Percentiles rank a stretch among this genome's conserved stretches.
phyloP scores from a whole-genome alignment of 768 basidiomycete species.

The Tylopilus sp. region DNA sequence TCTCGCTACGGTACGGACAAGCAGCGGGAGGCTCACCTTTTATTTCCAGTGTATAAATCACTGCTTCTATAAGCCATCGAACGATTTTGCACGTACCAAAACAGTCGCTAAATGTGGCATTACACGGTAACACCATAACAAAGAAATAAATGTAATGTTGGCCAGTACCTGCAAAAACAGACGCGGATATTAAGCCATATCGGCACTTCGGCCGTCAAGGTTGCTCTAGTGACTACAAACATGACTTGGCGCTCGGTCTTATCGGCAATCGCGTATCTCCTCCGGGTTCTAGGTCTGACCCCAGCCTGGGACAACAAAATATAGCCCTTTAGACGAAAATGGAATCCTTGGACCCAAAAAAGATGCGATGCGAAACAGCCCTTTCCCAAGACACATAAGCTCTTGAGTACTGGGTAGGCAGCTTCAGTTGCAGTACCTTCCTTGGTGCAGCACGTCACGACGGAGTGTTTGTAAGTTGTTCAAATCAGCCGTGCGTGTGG shows the following conservation, averaged over 20 bases:
- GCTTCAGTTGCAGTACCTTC: too few relatives aligned
- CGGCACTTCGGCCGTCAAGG: background rate
- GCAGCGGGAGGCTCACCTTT: constrained; percentile 3
- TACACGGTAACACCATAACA: constrained; percentile 7
- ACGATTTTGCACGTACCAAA: constrained; percentile 20
- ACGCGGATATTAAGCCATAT: background rate
- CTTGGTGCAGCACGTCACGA: too few relatives aligned
- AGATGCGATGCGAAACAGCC: too few relatives aligned
- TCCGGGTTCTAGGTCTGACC: background rate
- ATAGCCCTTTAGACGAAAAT: too few relatives aligned
- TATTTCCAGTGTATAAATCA: constrained; percentile 35
- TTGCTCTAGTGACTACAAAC: background rate
- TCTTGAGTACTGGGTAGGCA: too few relatives aligned
- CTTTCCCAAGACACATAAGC: too few relatives aligned
- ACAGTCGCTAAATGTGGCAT: constrained; percentile 20
- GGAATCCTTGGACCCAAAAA: background rate
- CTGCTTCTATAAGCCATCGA: constrained; percentile 1
- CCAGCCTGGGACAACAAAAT: too few relatives aligned
- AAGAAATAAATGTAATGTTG: constrained; percentile 1
- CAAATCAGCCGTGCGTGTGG: too few relatives aligned
- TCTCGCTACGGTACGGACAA: constrained; percentile 1
- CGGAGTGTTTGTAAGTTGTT: too few relatives aligned
- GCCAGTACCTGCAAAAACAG: background rate
- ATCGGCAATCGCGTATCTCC: background rate
- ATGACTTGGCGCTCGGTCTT: background rate